Evolutionary conservation across 2,329 filamentous ascomycete species (phyloP).

Genomic region (Coniochaeta sp.): DNA sequence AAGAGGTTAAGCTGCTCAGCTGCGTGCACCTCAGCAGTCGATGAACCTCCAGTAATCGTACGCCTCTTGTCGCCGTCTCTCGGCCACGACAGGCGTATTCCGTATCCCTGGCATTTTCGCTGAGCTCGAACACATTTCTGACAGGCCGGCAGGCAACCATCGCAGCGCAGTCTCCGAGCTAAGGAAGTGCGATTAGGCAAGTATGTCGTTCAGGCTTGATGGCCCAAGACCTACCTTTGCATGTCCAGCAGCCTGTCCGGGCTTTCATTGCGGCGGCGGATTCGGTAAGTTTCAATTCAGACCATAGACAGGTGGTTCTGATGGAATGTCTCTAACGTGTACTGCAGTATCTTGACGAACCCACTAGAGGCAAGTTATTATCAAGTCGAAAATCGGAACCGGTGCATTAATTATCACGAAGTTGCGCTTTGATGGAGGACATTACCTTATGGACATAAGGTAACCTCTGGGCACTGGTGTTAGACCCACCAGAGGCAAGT

Average conservation of each 20-base stretch:
- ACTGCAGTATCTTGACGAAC: not conserved
- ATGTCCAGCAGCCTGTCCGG: conserved; percentile 15
- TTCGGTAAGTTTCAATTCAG: not conserved
- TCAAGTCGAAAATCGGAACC: not conserved
- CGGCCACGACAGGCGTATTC: conserved; percentile 20
- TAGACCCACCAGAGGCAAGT: conserved; percentile 12
- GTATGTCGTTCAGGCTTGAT: not conserved
- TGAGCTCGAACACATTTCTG: conserved; percentile 11
- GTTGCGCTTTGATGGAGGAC: not conserved
- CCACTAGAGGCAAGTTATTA: not conserved
- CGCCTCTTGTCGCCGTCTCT: conserved; percentile 15
- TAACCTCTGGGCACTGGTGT: not conserved
- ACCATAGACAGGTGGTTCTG: too few species aligned
- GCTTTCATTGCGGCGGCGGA: conserved; percentile 5
- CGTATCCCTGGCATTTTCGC: conserved; percentile 17
- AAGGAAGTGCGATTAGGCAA: not conserved
- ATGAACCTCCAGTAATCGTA: conserved; percentile 7
- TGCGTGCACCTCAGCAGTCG: not conserved
- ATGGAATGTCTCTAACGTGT: not conserved
- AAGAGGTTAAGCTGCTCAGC: not conserved
- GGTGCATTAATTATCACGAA: not conserved
- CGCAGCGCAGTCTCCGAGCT: conserved; percentile 17
- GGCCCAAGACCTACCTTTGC: conserved; percentile 12
- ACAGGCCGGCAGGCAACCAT: conserved; percentile 13
- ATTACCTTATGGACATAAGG: not conserved